Base-by-base conservation (phyloP, 1,139 yeast species). In the Debaryomyces robertsiae region DNA sequence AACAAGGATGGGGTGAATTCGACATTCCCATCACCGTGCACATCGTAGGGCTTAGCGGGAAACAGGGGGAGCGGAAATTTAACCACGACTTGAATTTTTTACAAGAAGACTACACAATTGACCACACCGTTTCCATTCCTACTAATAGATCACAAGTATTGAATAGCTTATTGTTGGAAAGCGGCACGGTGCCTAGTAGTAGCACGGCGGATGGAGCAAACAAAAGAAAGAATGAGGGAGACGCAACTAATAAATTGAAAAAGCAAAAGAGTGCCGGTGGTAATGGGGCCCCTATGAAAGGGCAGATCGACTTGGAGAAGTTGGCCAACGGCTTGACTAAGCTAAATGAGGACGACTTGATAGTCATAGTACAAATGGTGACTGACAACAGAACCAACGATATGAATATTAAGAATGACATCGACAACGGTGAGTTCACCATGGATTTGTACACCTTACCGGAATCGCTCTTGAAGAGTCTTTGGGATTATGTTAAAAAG, bases 1-100 rank as follows among this genome's bases (percentile, higher is more conserved):
- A 93, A 63, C 85, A 89, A 69, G 98, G 98, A 36, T 93, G 98
- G 98, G 98, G 98, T 58, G 98, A 93, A 53, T 91, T 91, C 57
- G 96, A 91, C 59, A 77, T 93, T 58, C 89, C 88, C 36, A 83
- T 93, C 49, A 76, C 87, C 14, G 72, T 90, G 43, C 87, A 84
- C 50, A 72, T 87, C 44, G 76, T 86, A 25, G 79, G 79, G 6
- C 60, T 73, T 41, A 59, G 63, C 19, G 98, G 95, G 45, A 86
- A 85, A 57, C 86, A 84, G 40, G 98, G 97, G 36, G 97, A 90
- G 60, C 77, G 87, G 49, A 86, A 87, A 57, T 65, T 93, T 47
- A 80, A 79, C 56, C 98, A 93, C 61, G 98, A 93, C 65, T 80
- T 93, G 59, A 90, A 90, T 63, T 93, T 93, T 61, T 71, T 79